A percentile compares a stretch with the other conserved stretches of the same genome.
Conservation (phyloP, 139 green algal genomes). For the Picochlorum sp. region DNA sequence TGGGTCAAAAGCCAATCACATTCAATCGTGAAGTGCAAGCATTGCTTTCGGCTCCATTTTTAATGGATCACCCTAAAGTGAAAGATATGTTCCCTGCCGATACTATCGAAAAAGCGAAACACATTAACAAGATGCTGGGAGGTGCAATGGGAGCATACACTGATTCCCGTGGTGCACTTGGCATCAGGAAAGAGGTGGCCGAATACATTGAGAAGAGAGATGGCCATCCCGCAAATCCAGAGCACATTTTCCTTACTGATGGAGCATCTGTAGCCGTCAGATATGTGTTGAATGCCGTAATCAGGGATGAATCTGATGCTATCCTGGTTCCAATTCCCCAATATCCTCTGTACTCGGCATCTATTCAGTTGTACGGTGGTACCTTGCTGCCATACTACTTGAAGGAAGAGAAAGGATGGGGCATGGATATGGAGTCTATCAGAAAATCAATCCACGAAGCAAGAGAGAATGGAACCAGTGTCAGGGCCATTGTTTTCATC, state of each 20-base stretch:
- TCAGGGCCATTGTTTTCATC: constrained; percentile 85
- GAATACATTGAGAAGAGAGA: constrained; percentile 62
- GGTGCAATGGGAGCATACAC: constrained; percentile 82
- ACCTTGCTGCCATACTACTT: constrained; percentile 83
- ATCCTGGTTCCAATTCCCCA: constrained; percentile 80
- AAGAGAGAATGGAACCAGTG: constrained; percentile 21
- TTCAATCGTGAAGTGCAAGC: constrained; percentile 81
- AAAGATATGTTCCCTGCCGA: constrained; percentile 68
- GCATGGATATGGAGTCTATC: constrained; percentile 55
- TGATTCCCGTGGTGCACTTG: constrained; percentile 52
- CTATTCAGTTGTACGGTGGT: constrained; percentile 78
- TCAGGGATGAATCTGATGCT: constrained; percentile 44
- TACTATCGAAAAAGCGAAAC: constrained; percentile 57
- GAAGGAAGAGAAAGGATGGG: constrained; percentile 74
- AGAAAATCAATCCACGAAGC: constrained; percentile 5
- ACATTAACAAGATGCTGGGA: constrained; percentile 53
- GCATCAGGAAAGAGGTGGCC: constrained; percentile 58
- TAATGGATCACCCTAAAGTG: constrained; percentile 57
- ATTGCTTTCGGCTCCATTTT: constrained; percentile 63
- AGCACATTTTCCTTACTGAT: constrained; percentile 70
- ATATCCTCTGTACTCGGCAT: constrained; percentile 75
- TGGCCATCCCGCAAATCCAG: constrained; percentile 41
- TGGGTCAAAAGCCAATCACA: constrained; percentile 79
- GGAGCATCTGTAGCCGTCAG: constrained; percentile 67
- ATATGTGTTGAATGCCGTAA: constrained; percentile 57